phyloP scores from a whole-genome alignment of 805 yeast genomes.

The Wickerhamiella galacta region DNA sequence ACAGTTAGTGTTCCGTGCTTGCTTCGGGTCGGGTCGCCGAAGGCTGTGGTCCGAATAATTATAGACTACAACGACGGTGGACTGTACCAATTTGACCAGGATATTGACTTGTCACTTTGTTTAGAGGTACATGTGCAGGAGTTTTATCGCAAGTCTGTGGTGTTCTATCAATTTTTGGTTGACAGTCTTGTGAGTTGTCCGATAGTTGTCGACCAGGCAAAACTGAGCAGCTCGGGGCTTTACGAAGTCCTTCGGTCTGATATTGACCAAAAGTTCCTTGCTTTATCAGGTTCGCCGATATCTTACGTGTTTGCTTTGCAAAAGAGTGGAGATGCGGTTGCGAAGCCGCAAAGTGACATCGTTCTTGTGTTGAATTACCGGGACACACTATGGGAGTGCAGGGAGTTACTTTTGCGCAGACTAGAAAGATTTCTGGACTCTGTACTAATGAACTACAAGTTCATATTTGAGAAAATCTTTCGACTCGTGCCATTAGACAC shows the following conservation, averaged over 20 bases:
- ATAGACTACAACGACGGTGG: slow-evolving; percentile 15
- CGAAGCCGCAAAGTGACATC: slow-evolving; percentile 10
- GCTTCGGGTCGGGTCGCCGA: slow-evolving; percentile 14
- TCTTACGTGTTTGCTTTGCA: slow-evolving; percentile 41
- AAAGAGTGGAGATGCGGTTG: slow-evolving; percentile 11
- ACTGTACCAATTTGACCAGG: slow-evolving; percentile 14
- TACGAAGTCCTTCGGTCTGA: slow-evolving; percentile 23
- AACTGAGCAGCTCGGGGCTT: slow-evolving; percentile 23
- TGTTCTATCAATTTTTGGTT: slow-evolving; percentile 53
- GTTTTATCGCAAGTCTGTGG: slow-evolving; percentile 37
- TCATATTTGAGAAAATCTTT: slow-evolving; percentile 7
- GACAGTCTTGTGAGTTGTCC: slow-evolving; percentile 45
- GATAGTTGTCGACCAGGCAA: slow-evolving; percentile 32
- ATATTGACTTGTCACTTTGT: slow-evolving; percentile 37
- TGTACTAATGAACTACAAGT: slow-evolving; percentile 4
- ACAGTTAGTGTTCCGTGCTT: slow-evolving; percentile 19
- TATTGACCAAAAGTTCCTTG: slow-evolving; percentile 25
- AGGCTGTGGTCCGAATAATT: slow-evolving; percentile 14
- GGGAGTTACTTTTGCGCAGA: slow-evolving; percentile 10
- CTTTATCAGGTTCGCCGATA: slow-evolving; percentile 57
- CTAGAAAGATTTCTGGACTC: slow-evolving; percentile 4
- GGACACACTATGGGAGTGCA: slow-evolving; percentile 11
- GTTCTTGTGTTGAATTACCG: slow-evolving; percentile 12
- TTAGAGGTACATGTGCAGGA: slow-evolving; percentile 71
- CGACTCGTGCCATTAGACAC: slow-evolving; percentile 7